Evolutionary conservation across 352 stramenopile species (phyloP), one percentile per base, ranked within the genome.

Genomic region (Thalassiosira pacifica): DNA sequence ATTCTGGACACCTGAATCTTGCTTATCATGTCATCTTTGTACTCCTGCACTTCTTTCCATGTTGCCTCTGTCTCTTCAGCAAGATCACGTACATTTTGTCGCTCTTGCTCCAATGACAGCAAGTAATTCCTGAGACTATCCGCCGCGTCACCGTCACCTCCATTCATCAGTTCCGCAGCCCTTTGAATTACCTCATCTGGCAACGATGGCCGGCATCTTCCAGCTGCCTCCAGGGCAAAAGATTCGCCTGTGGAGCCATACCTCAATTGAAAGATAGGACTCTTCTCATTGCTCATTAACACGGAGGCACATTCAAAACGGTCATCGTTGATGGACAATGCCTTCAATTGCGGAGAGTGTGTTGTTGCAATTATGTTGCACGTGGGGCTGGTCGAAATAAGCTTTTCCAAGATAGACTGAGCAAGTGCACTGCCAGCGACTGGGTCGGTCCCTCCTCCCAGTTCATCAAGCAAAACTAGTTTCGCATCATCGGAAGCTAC

Each of bases 381-480:
- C 2, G 61, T 68, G 11, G 79, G 68, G 59, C 77, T 78, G 18
- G 16, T 69, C 1, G 29, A 78, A n/a, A 96, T 70, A 0, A 97
- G 53, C 29, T 92, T 90, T 80, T 97, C 93, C n/a, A 97, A 67
- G 22, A 96, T 83, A 26, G 94, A 88, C 87, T 96, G 93, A 18
- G 92, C 90, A 37, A 97, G 87, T 2, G 93, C 93, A 45, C 88
- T 90, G 4, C 94, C 94, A 59, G 95, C 93, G 48, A 88, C 84
- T 6, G 93, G 93, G 76, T 97, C 95, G 6, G 95, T 97, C 2
- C 95, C 95, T 63, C 88, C 93, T 27, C 95, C 95, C 24, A 97
- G 88, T 76, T 97, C 95, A 84, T 97, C 95, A n/a, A 97, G 78
- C 2, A 97, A 84, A 1, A 97, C 85, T 18, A 97, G 86, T 57